A percentile compares a stretch with the other conserved stretches of the same genome.
Conservation (phyloP, 2,329 filamentous ascomycete genomes). For the Chaetoscypha palmicola region DNA sequence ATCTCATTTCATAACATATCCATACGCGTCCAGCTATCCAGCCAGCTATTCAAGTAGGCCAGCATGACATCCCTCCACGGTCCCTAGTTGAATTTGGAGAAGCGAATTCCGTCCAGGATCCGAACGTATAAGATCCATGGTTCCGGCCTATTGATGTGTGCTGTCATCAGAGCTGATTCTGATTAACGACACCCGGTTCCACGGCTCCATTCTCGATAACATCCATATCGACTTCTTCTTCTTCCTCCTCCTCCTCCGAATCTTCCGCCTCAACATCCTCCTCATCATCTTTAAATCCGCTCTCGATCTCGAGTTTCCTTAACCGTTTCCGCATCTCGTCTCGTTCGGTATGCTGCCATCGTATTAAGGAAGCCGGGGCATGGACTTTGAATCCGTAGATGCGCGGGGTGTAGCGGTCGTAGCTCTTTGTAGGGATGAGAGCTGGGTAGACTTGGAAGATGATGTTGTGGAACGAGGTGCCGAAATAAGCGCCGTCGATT, state of each 20-base stretch:
- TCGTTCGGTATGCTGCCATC: constrained; percentile 81
- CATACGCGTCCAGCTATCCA: constrained; percentile 2
- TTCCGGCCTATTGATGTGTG: not conserved
- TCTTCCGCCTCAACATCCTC: constrained; percentile 56
- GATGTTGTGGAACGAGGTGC: constrained; percentile 97
- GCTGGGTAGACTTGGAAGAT: constrained; percentile 97
- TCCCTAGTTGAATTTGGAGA: not conserved
- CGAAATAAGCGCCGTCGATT: constrained; percentile 97
- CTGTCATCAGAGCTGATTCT: constrained; percentile 9
- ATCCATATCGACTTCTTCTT: constrained; percentile 32
- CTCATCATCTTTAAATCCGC: constrained; percentile 68
- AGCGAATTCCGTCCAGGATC: not conserved
- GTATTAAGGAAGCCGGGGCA: constrained; percentile 74
- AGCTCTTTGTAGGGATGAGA: constrained; percentile 77
- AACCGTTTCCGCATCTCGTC: constrained; percentile 78
- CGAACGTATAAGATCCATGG: not conserved
- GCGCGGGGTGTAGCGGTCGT: constrained; percentile 78
- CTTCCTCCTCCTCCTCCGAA: constrained; percentile 41
- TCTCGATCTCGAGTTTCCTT: constrained; percentile 63
- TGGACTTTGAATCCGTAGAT: constrained; percentile 97
- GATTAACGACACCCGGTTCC: constrained; percentile 14
- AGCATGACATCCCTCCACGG: not conserved
- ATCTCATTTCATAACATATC: constrained; percentile 7
- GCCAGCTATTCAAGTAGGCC: too few species aligned
- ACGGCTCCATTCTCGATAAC: constrained; percentile 22